Evolutionary conservation across 192 early-diverging fungal species (phyloP), one percentile per base, ranked within the genome.

Genomic region (Coemansia sp.): DNA sequence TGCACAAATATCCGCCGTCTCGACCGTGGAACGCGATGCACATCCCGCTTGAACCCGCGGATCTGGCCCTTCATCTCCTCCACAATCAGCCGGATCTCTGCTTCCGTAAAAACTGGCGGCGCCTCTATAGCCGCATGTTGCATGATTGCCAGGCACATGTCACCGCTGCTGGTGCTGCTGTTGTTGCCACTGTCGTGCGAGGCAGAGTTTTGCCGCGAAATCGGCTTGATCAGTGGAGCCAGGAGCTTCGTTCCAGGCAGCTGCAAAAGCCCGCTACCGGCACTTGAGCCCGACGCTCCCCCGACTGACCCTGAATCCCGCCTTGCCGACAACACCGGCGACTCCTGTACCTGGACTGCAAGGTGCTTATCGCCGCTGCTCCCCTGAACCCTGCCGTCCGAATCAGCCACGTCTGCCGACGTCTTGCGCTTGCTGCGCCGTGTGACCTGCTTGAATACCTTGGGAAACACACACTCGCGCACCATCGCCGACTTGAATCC

Each of bases 391-490:
- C 61, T 2, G 30, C 42, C 28, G 69, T 33, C 28, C 5, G 17
- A 13, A 30, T 61, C 59, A 0, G 11, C 56, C 2, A 13, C 48
- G 8, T 72, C 75, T n/a, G 19, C 64, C 6, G 63, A 48, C 20
- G 14, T 34, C 55, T 65, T 62, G 50, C 71, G 71, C 52, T 74
- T 74, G 19, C 58, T 62, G 33, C 47, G 61, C 47, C 65, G 69
- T 54, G 71, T 23, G 38, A 4, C 13, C 13, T 62, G 50, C 33
- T 62, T 6, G 31, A 62, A 55, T 59, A 79, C 41, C 37, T 59
- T 52, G 23, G 75, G 75, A 52, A 79, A 72, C 66, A 79, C 75
- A 47, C 75, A 72, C 45, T 72, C 70, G 14, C 65, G 53, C 40
- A 72, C 50, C 30, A 79, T 60, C 15, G 75, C 70, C 41, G 75